Percentiles rank a stretch among this genome's conserved stretches.
These are phyloP conservation scores for Acarospora socialis DNA, from an alignment of 2,329 filamentous ascomycete species.

Conservation along the genomic window DNA sequence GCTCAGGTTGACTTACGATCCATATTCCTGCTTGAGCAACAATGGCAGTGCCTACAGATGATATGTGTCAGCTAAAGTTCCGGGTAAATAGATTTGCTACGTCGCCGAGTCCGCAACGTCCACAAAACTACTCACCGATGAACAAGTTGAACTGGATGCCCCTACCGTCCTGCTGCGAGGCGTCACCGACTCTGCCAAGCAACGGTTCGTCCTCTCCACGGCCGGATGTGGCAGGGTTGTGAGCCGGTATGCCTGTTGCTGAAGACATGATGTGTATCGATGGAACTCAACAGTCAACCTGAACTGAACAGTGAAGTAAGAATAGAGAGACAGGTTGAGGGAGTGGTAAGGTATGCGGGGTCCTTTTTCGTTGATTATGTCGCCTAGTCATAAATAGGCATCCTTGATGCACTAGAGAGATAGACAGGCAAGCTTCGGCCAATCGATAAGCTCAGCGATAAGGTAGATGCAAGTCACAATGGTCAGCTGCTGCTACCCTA, in stretches of 20 bases:
- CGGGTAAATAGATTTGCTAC: background rate
- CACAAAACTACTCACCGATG: slow-evolving; percentile 43
- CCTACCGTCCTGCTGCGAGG: slow-evolving; percentile 50
- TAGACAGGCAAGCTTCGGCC: no score
- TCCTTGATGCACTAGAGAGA: no score
- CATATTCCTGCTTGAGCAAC: slow-evolving; percentile 66
- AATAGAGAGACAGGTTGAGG: no score
- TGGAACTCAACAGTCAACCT: no score
- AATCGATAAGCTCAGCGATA: no score
- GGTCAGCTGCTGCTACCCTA: no score
- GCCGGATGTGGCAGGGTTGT: slow-evolving; percentile 25
- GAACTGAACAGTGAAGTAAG: no score
- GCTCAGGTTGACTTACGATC: slow-evolving; percentile 36
- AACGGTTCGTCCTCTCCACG: slow-evolving; percentile 52
- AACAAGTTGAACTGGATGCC: slow-evolving; percentile 57
- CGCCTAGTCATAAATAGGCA: no score
- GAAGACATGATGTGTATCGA: slow-evolving; percentile 46
- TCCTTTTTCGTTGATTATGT: no score
- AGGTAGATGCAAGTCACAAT: no score
- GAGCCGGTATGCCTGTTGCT: slow-evolving; percentile 50
- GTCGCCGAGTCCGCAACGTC: slow-evolving; percentile 6
- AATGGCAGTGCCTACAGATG: slow-evolving; percentile 54
- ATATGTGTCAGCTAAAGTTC: no score
- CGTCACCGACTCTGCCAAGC: slow-evolving; percentile 57
- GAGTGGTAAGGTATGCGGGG: no score